These are phyloP conservation scores for Haberlea rhodopensis DNA, from an alignment of 257 asterid genomes.

Conservation along the genomic window DNA sequence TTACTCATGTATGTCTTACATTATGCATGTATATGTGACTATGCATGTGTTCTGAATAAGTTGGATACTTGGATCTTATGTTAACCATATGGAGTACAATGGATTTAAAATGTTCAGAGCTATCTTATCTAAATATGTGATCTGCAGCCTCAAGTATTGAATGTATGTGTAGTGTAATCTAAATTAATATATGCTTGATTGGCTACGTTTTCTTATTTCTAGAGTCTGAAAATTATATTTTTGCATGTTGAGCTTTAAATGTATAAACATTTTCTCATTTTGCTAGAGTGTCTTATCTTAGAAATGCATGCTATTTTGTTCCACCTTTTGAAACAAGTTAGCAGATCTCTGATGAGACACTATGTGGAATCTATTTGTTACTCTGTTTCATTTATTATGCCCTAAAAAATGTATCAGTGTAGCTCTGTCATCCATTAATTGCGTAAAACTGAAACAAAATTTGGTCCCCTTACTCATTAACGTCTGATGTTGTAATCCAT, in stretches of 20 bases:
- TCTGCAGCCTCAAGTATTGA: slow-evolving; percentile 11
- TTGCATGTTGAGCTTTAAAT: not conserved
- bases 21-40: not conserved
- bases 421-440: not conserved
- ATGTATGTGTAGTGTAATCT: not conserved
- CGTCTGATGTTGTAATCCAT: not conserved
- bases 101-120: not conserved
- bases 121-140: not conserved
- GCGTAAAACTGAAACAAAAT: slow-evolving; percentile 3
- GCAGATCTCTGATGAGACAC: not conserved
- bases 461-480: not conserved
- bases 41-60: not conserved
- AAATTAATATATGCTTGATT: not conserved
- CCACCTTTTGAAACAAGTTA: slow-evolving; percentile 1
- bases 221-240: not conserved
- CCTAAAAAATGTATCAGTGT: slow-evolving; percentile 8
- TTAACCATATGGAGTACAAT: not conserved
- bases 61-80: not conserved
- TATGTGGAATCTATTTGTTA: not conserved
- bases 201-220: not conserved
- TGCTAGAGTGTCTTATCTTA: not conserved
- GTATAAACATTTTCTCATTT: not conserved
- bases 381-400: not conserved
- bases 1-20: not conserved
- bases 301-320: not conserved